Percentiles rank a stretch among this genome's conserved stretches.
phyloP scores from a whole-genome alignment of 176 grass and related monocot species.

The Triticum dicoccoides region DNA sequence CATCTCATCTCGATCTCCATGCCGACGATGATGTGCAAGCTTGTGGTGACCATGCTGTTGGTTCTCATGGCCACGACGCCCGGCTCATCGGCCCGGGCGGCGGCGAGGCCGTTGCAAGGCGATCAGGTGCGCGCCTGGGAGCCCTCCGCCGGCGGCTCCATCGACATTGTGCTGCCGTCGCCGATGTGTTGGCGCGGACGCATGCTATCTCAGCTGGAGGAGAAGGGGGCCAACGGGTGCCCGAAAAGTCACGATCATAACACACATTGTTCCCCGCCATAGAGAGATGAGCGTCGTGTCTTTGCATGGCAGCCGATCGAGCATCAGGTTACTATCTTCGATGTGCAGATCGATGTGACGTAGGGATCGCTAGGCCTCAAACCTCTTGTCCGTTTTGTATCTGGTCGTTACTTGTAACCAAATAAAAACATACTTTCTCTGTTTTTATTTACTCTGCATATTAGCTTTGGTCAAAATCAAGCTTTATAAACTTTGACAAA shows the following conservation, averaged over 20 bases:
- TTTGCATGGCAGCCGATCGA: background rate
- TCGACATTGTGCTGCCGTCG: slow-evolving; percentile 21
- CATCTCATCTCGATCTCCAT: too few relatives aligned
- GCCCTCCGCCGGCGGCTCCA: slow-evolving; percentile 26
- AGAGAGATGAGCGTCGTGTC: background rate
- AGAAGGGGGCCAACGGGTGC: background rate
- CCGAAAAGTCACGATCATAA: background rate
- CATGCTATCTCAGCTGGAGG: background rate
- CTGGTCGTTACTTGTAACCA: too few relatives aligned
- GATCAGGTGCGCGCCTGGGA: background rate
- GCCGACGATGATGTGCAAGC: background rate
- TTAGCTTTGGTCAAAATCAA: too few relatives aligned
- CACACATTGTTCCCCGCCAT: background rate
- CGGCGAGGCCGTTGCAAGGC: slow-evolving; percentile 38
- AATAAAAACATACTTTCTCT: too few relatives aligned
- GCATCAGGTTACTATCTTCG: background rate
- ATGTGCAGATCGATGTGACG: background rate
- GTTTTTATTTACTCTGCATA: too few relatives aligned
- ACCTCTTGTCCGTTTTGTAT: too few relatives aligned
- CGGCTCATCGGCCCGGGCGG: slow-evolving; percentile 20
- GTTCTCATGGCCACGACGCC: background rate
- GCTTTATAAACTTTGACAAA: too few relatives aligned
- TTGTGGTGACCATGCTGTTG: background rate
- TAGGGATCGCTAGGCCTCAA: too few relatives aligned
- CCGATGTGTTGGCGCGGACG: background rate